Evolutionary conservation across 495 filamentous ascomycete genomes (phyloP).

Genomic region (Tuber calosporum): DNA sequence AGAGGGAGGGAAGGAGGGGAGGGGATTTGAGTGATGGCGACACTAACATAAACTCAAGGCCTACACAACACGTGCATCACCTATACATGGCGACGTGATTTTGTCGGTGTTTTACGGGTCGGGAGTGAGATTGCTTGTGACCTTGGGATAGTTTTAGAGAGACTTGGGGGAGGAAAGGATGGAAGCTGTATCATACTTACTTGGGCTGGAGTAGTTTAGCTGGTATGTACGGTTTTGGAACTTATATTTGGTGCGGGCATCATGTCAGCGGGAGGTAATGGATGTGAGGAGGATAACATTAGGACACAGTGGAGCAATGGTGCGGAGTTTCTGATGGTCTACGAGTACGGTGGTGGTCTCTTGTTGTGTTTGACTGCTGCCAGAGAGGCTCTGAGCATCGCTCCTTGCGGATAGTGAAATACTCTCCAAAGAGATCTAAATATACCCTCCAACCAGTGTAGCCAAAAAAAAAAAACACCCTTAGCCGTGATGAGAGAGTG

Average conservation of each 20-base stretch:
- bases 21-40: not conserved
- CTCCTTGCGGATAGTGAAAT: not conserved
- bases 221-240: not conserved
- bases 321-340: not conserved
- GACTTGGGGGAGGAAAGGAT: not conserved
- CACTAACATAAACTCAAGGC: too few relatives aligned
- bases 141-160: not conserved
- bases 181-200: not conserved
- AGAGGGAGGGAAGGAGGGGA: not conserved
- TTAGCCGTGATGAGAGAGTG: not conserved
- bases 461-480: not conserved
- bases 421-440: not conserved
- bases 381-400: not conserved
- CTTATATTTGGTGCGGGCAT: not conserved
- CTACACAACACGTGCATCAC: too few relatives aligned
- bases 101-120: not conserved
- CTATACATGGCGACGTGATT: too few relatives aligned
- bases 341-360: not conserved
- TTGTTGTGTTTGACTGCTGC: not conserved
- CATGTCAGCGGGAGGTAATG: not conserved
- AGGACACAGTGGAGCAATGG: not conserved
- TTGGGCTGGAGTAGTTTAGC: not conserved
- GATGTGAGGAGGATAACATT: too few relatives aligned
- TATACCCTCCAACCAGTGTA: constrained; percentile 2
- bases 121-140: not conserved